These are phyloP conservation scores for Pythium vanterpoolii DNA, from an alignment of 352 stramenopile genomes.

Conservation along the genomic window DNA sequence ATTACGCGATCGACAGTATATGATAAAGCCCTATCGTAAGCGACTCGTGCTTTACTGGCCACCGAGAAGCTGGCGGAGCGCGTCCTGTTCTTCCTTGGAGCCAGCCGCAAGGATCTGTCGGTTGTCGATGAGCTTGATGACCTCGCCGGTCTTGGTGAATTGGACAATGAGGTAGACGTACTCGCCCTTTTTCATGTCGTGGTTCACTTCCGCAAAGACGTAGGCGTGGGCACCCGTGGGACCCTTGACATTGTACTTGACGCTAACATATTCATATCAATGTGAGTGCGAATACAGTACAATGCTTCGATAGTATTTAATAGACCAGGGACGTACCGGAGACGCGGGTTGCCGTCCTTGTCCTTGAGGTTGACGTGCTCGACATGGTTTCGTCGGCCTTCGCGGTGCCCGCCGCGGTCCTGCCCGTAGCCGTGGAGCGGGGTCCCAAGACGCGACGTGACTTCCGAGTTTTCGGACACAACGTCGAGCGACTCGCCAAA, in stretches of 20 bases:
- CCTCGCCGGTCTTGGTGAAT: constrained; percentile 87
- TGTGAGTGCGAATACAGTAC: background rate
- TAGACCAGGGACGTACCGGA: constrained; percentile 32
- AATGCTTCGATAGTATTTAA: background rate
- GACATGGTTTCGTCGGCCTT: constrained; percentile 94
- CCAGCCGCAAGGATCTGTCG: constrained; percentile 78
- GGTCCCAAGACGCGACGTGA: constrained; percentile 86
- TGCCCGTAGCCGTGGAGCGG: constrained; percentile 91
- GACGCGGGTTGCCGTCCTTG: constrained; percentile 82
- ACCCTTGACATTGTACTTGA: constrained; percentile 96
- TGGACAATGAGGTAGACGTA: constrained; percentile 96
- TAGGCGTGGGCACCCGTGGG: constrained; percentile 75
- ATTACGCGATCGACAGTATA: background rate
- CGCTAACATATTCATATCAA: constrained; percentile 33
- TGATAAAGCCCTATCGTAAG: no score
- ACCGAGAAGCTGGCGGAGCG: constrained; percentile 68
- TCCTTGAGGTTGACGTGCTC: constrained; percentile 92
- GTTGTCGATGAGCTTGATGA: constrained; percentile 94
- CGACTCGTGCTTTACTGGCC: constrained; percentile 46
- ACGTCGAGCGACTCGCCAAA: constrained; percentile 77
- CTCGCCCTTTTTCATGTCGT: constrained; percentile 91
- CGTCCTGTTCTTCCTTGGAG: constrained; percentile 74
- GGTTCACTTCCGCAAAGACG: constrained; percentile 92
- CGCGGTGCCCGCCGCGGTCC: constrained; percentile 91
- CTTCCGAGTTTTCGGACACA: constrained; percentile 70